Base-by-base conservation (phyloP, 352 stramenopile genomes). In the Blastocystis hominis region DNA sequence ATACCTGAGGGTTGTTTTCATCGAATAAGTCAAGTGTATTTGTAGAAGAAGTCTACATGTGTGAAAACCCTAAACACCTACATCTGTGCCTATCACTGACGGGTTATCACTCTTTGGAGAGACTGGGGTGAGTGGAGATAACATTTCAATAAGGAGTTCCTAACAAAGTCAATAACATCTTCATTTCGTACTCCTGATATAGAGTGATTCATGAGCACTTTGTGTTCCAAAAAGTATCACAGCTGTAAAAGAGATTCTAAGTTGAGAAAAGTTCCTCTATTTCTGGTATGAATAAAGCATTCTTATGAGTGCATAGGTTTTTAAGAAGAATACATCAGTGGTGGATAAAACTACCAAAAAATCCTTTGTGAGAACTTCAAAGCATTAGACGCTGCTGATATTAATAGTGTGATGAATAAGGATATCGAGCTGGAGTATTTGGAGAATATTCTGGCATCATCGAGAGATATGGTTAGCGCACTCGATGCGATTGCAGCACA, bases 1-100 rank as follows among this genome's bases (percentile, higher is more conserved):
- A 50, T 13, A 80, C 70, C 55, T 80, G 70, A 66, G 36, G 50
- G 20, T 80, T n/a, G 30, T 80, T 80, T n/a, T 80, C 70, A 42
- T 80, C 70, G 55, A 80, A 80, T 6, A 80, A 42, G 36, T 30
- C n/a, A 46, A 63, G 15, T 30, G 63, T 56, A 17, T 4, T 55
- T 15, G 30, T 20, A 17, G 44, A 34, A 17, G 42, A 40, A 61
- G 44, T 38, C 68, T 78, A 78, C 5, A 59, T 59, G 9, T 36
- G 10, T 56, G 3, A 24, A 56, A 34, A n/a, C 20, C 30, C 17
- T 10, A n/a, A 78, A 75, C 20, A n/a, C 7, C 2, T 47, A 53
- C 46, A 20, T 38, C 24, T 24, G 46, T 24, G 42, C 63, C 63
- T 17, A 75, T 47, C 42, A 34, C 17, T 30, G 24, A 34, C 63